Percentiles rank a stretch among this genome's conserved stretches.
Evolutionary conservation across 164 flowering plant genomes (phyloP).

Genomic region (Stephania cephalantha): DNA sequence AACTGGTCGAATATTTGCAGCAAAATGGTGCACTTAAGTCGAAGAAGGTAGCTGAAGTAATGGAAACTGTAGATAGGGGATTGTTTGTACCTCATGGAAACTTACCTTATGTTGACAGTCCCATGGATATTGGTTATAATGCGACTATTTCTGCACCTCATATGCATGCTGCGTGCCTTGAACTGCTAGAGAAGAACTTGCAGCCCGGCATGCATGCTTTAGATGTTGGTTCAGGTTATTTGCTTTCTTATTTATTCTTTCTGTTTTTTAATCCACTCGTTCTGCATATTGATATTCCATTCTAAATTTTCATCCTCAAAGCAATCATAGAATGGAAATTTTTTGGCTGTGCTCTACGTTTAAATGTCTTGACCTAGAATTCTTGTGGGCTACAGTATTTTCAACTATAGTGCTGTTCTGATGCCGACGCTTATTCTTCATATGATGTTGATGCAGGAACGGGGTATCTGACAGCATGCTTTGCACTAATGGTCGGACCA

Average conservation of each 20-base stretch:
- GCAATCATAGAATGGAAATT: background rate
- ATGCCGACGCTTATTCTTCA: constrained; percentile 2
- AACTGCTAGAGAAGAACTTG: constrained; percentile 67
- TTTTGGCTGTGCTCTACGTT: background rate
- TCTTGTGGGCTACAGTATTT: background rate
- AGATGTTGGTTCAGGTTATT: constrained; percentile 89
- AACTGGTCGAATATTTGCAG: constrained; percentile 59
- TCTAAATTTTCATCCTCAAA: background rate
- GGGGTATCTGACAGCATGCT: constrained; percentile 93
- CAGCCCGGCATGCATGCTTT: constrained; percentile 95
- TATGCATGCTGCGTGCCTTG: constrained; percentile 94
- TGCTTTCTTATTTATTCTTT: background rate
- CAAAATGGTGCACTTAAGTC: constrained; percentile 64
- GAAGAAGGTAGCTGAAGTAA: constrained; percentile 69
- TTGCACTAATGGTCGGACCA: constrained; percentile 87
- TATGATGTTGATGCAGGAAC: constrained; percentile 45
- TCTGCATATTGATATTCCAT: background rate
- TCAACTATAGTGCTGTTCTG: background rate
- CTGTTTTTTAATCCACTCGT: background rate
- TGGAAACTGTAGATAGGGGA: constrained; percentile 76
- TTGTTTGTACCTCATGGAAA: constrained; percentile 69
- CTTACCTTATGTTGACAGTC: constrained; percentile 70
- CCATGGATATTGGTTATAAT: constrained; percentile 86
- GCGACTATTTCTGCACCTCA: constrained; percentile 99
- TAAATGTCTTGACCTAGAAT: background rate